Evolutionary conservation across 1,284 basidiomycete genomes (phyloP), one percentile per base, ranked within the genome.

Genomic region (Ganoderma meredithae): DNA sequence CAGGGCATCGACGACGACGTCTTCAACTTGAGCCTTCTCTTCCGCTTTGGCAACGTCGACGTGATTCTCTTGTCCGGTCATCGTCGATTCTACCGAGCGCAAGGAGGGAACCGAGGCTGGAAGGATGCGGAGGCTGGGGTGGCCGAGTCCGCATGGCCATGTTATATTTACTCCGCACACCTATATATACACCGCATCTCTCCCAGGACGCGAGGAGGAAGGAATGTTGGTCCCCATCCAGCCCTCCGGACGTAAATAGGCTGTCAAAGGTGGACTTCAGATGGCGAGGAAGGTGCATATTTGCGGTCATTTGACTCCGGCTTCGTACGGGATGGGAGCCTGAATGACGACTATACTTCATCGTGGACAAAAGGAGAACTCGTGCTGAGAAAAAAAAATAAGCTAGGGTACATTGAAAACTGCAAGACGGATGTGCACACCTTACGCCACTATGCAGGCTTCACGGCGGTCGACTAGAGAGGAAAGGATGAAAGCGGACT

Each of bases 141-240:
- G 19, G 52, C 58, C n/a, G 39, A 36, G 36, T 36, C 36, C 36
- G 36, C 6, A 41, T 25, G n/a, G 39, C 41, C 17, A 36, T n/a
- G 55, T 39, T 36, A 36, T 36, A 36, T 8, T 36, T n/a, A 3
- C 33, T 7, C 55, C 33, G 12, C 33, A 36, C 33, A 19, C 33
- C 55, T 58, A 60, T 60, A 60, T 60, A 60, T 60, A 60, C 39
- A 22, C 8, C 12, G 5, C n/a, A 22, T 27, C 12, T 19, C 19
- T n/a, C 19, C 10, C 13, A 36, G 36, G 36, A 9, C 9, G 36
- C 39, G 4, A 19, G 47, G 12, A 12, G 47, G 12, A 49, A 22
- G 39, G 36, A 40, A 39, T 13, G 10, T 6, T 10, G 13, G 7
- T 59, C 19, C 39, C 8, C 39, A 47, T 60, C 10, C 22, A 39